These are phyloP conservation scores for Zygoascus ofunaensis DNA, from an alignment of 805 yeast genomes.

Conservation along the genomic window DNA sequence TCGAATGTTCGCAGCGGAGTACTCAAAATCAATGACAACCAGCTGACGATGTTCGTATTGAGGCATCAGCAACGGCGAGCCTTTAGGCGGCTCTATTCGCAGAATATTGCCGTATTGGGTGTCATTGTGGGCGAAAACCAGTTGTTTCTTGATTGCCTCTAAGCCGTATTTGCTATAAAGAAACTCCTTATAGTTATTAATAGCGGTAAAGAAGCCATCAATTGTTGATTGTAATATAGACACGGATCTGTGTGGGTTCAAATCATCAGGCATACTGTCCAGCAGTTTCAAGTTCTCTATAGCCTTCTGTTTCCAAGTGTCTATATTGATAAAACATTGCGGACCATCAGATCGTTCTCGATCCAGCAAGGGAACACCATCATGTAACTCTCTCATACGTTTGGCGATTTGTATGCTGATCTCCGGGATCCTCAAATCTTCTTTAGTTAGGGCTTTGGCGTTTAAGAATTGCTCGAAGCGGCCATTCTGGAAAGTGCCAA, in stretches of 20 bases:
- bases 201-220: slow-evolving; percentile 39
- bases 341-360: slow-evolving; percentile 57
- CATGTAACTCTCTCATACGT: slow-evolving; percentile 92
- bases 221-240: slow-evolving; percentile 33
- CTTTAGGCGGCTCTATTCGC: slow-evolving; percentile 42
- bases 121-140: slow-evolving; percentile 90
- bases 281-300: slow-evolving; percentile 35
- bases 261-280: slow-evolving; percentile 19
- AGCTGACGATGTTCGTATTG: slow-evolving; percentile 55
- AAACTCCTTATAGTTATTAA: slow-evolving; percentile 54
- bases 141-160: slow-evolving; percentile 34
- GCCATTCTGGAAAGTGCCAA: slow-evolving; percentile 89
- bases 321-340: slow-evolving; percentile 55
- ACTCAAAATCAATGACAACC: slow-evolving; percentile 94
- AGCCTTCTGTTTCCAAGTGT: slow-evolving; percentile 58
- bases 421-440: slow-evolving; percentile 65
- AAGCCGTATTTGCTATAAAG: slow-evolving; percentile 41
- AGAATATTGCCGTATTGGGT: slow-evolving; percentile 92
- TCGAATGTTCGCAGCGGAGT: slow-evolving; percentile 82
- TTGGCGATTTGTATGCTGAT: slow-evolving; percentile 80
- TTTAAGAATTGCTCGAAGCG: slow-evolving; percentile 89
- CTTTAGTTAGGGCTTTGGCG: slow-evolving; percentile 64
- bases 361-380: slow-evolving; percentile 56
- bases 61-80: slow-evolving; percentile 42
- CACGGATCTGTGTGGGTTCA: background rate